Evolutionary conservation across 2,329 filamentous ascomycete genomes (phyloP).

Genomic region (Pseudogymnoascus sp.): DNA sequence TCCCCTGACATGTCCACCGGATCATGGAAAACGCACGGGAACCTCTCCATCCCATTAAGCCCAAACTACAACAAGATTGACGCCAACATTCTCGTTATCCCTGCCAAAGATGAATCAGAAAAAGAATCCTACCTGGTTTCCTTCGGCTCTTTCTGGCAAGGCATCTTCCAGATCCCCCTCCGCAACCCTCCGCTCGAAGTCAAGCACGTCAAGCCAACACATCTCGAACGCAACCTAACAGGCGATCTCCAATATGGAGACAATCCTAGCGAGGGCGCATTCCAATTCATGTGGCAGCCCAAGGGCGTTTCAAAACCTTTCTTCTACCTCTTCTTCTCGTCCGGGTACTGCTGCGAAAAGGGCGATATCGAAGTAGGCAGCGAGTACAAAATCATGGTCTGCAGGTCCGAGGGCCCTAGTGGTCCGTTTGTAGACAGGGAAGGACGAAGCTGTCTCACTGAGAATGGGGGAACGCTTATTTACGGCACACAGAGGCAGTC

Average conservation of each 20-base stretch:
- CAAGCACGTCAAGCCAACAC: slow-evolving; percentile 29
- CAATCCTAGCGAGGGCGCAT: slow-evolving; percentile 37
- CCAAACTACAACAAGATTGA: slow-evolving; percentile 54
- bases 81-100: slow-evolving; percentile 41
- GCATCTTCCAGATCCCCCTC: slow-evolving; percentile 54
- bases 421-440: slow-evolving; percentile 37
- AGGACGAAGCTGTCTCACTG: not conserved
- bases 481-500: slow-evolving; percentile 42
- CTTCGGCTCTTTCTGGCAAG: slow-evolving; percentile 63
- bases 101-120: slow-evolving; percentile 17
- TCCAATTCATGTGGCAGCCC: slow-evolving; percentile 37
- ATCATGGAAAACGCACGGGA: slow-evolving; percentile 52
- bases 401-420: slow-evolving; percentile 45
- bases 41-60: slow-evolving; percentile 42
- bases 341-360: slow-evolving; percentile 55
- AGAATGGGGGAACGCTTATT: slow-evolving; percentile 40
- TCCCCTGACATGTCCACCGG: slow-evolving; percentile 41
- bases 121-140: slow-evolving; percentile 39
- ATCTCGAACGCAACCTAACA: slow-evolving; percentile 46
- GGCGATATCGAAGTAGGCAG: slow-evolving; percentile 40
- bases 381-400: slow-evolving; percentile 62
- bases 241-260: slow-evolving; percentile 50
- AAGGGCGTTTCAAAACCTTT: slow-evolving; percentile 27
- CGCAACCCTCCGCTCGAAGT: slow-evolving; percentile 28
- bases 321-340: slow-evolving; percentile 59